Evolutionary conservation across 805 yeast species (phyloP).

Genomic region (Saccharomycopsis amapae): DNA sequence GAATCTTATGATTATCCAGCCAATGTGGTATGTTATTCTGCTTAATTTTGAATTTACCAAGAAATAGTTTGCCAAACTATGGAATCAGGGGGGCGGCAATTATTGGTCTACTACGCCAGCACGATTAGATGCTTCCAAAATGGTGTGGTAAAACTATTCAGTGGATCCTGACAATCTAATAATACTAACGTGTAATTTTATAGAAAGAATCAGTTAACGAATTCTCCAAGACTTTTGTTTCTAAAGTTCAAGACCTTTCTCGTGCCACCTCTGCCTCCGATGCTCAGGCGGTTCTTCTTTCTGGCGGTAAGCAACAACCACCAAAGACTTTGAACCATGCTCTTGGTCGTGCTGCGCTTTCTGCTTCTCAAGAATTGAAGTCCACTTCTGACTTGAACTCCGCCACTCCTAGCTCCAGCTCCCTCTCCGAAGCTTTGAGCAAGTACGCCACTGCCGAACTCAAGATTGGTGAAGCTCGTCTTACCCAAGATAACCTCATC

Average conservation of each 20-base stretch:
- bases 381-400: conserved; percentile 2
- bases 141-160: not conserved
- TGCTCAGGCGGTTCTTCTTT: conserved; percentile 65
- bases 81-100: no score
- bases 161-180: not conserved
- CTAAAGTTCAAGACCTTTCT: conserved; percentile 58
- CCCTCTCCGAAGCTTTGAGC: conserved; percentile 55
- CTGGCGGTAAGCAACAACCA: conserved; percentile 41
- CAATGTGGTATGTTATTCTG: conserved; percentile 40
- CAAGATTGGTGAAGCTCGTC: conserved; percentile 73
- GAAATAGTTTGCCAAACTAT: no score
- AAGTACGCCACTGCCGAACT: conserved; percentile 63
- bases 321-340: conserved; percentile 85
- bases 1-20: conserved; percentile 83
- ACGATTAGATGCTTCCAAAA: not conserved
- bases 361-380: conserved; percentile 21
- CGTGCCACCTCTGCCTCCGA: conserved; percentile 73
- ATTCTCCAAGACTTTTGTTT: conserved; percentile 56
- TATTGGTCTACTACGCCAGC: no score
- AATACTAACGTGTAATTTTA: no score
- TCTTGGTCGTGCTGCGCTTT: conserved; percentile 65
- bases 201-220: conserved; percentile 65
- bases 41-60: no score
- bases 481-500: conserved; percentile 74
- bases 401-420: conserved; percentile 16